Percentiles rank a stretch among this genome's conserved stretches.
Evolutionary conservation across 352 stramenopile genomes (phyloP).

Genomic region (Phytophthora podocarpi): DNA sequence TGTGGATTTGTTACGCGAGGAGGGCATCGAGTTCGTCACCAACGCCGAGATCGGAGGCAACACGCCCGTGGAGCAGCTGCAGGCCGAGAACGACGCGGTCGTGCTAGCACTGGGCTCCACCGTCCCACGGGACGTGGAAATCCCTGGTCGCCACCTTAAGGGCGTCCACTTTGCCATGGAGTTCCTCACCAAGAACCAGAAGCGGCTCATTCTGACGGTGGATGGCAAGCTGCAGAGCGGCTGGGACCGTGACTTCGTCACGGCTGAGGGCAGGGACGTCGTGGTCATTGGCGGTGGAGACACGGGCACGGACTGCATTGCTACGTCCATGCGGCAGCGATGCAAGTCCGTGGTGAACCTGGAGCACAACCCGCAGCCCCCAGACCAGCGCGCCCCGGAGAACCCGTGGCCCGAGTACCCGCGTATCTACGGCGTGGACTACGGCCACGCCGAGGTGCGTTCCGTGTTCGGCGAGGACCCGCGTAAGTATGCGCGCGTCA

Average conservation of each 20-base stretch:
- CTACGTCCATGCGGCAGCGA: constrained; percentile 96
- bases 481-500: constrained; percentile 76
- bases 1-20: constrained; percentile 93
- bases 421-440: constrained; percentile 97
- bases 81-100: constrained; percentile 90
- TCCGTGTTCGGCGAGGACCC: constrained; percentile 93
- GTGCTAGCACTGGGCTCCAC: constrained; percentile 96
- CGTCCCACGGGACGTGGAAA: constrained; percentile 93
- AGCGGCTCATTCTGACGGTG: constrained; percentile 94
- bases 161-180: constrained; percentile 98
- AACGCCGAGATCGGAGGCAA: constrained; percentile 94
- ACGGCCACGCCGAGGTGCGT: constrained; percentile 96
- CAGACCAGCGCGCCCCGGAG: constrained; percentile 85
- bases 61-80: constrained; percentile 76
- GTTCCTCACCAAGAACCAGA: constrained; percentile 98
- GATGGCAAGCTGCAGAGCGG: constrained; percentile 96
- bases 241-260: constrained; percentile 95
- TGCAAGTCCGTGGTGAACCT: constrained; percentile 98
- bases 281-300: constrained; percentile 98
- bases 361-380: constrained; percentile 95
- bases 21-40: constrained; percentile 98
- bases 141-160: constrained; percentile 90
- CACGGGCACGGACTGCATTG: constrained; percentile 98
- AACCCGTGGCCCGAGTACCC: constrained; percentile 99
- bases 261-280: constrained; percentile 97